Base-by-base conservation (phyloP, 2,329 filamentous ascomycete species). In the Sporothrix schenckii region DNA sequence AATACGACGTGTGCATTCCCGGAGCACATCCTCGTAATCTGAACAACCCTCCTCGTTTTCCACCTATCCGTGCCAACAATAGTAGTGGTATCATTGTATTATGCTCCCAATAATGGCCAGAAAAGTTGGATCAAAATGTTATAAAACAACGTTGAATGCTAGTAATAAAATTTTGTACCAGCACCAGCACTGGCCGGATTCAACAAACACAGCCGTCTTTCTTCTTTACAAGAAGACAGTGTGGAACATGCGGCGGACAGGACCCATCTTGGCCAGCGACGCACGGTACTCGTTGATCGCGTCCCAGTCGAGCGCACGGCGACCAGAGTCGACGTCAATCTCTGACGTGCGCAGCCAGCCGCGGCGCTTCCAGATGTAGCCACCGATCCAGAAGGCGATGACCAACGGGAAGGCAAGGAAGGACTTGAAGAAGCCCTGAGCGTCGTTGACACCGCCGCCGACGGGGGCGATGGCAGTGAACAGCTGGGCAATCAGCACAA, bases 291-390 rank as follows among this genome's bases (percentile, higher is more conserved):
- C 69, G 54, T 72, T 58, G 69, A 75, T 74, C 52, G 72, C 71
- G 21, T 88, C 87, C 86, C 86, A 89, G 75, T 91, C 84, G 63
- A 90, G 82, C 76, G 87, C 85, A 58, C 89, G 83, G 60, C 88
- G 85, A 61, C 87, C 88, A 50, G 83, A 85, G 76, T 92, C 89
- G 68, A 92, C 84, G 73, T 92, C 89, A 72, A 92, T 91, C 71
- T 91, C 82, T 39, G 80, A 77, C 1, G 86, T 80, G 68, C 80
- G 83, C 65, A 89, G 80, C 85, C 86, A 90, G 9, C 84, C 83
- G 39, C 83, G 78, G 54, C 86, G 81, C 81, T 91, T 91, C 89
- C 89, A 92, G 69, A 86, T 47, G 75, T 86, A 91, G 1, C 89
- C 87, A 49, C 76, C 74, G 30, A 81, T 60, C 79, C 84, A 88